Evolutionary conservation across 2,329 filamentous ascomycete genomes (phyloP), one percentile per base, ranked within the genome.

Genomic region (Colletotrichum phormii): DNA sequence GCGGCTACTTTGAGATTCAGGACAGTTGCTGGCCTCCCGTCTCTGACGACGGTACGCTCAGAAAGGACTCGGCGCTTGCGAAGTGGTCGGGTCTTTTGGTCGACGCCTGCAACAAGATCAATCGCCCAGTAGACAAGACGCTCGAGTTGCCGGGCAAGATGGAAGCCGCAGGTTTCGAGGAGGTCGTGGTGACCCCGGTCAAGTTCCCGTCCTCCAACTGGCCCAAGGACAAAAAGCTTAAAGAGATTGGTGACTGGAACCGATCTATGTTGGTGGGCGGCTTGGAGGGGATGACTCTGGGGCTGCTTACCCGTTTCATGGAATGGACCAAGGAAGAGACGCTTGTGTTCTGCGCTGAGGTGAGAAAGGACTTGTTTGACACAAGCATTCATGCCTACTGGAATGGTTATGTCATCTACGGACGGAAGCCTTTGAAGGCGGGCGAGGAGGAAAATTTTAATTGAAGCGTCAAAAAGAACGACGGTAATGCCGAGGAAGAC

Each of bases 21-120:
- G 71, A 71, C 6, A 64, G 78, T n/a, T 67, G 71, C 46, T 77
- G 79, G 46, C 67, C 78, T 12, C 64, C 80, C 31, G 67, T 71
- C 5, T 79, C 78, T 67, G 80, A 82, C 67, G 81, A 83, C 66
- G 79, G 75, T 49, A 79, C 79, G 6, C 49, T 83, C 2, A 69
- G 77, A 4, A 77, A 5, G 80, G 24, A 26, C 24, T 26, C 24
- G 3, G 24, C 24, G 24, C 24, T 26, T 26, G 24, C 24, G 24
- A 26, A 26, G 3, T 26, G 24, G 24, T 26, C 24, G 24, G 24
- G 24, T 26, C 42, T 72, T 7, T 2, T 69, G 6, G 46, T 53
- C 15, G 70, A 72, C 9, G 70, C 66, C 2, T 33, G 37, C 7
- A 22, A 35, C 18, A 37, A 51, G 24, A 54, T 55, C 8, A 37